Evolutionary conservation across 2,329 filamentous ascomycete genomes (phyloP).

Genomic region (Penicillium paneum): DNA sequence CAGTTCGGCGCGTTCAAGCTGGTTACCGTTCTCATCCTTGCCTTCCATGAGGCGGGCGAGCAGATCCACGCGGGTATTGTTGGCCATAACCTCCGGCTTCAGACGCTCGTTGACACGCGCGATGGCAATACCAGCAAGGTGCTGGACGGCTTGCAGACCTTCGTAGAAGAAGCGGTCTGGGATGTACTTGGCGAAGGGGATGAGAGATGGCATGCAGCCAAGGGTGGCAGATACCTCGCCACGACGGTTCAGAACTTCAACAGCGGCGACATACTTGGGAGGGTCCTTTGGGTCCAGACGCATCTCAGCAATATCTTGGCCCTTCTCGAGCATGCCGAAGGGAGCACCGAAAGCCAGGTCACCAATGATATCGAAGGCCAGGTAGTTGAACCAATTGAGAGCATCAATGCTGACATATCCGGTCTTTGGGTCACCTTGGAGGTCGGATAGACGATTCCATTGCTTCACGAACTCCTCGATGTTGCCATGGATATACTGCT

Average conservation of each 20-base stretch:
- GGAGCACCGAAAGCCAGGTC: conserved; percentile 69
- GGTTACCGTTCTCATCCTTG: conserved; percentile 73
- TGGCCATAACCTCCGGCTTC: conserved; percentile 59
- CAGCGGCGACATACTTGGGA: conserved; percentile 70
- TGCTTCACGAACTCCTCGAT: conserved; percentile 69
- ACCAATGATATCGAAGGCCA: conserved; percentile 60
- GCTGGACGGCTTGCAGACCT: conserved; percentile 70
- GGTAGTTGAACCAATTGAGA: conserved; percentile 75
- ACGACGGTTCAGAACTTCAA: conserved; percentile 82
- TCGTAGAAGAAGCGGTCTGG: conserved; percentile 78
- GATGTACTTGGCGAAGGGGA: conserved; percentile 74
- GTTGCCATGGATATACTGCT: conserved; percentile 82
- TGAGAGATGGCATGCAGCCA: conserved; percentile 69
- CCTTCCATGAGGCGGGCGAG: conserved; percentile 82
- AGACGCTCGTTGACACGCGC: conserved; percentile 74
- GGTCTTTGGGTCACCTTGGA: conserved; percentile 46
- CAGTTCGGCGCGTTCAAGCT: conserved; percentile 72
- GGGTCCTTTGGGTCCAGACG: conserved; percentile 58
- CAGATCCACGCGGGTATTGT: conserved; percentile 70
- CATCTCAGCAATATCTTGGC: conserved; percentile 73
- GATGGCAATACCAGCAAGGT: conserved; percentile 82
- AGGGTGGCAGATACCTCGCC: conserved; percentile 82
- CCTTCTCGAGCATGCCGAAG: conserved; percentile 78
- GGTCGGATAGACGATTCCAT: conserved; percentile 64
- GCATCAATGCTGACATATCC: conserved; percentile 66